These are phyloP conservation scores for Colletotrichum paranaense DNA, from an alignment of 2,329 filamentous ascomycete genomes.

Conservation along the genomic window DNA sequence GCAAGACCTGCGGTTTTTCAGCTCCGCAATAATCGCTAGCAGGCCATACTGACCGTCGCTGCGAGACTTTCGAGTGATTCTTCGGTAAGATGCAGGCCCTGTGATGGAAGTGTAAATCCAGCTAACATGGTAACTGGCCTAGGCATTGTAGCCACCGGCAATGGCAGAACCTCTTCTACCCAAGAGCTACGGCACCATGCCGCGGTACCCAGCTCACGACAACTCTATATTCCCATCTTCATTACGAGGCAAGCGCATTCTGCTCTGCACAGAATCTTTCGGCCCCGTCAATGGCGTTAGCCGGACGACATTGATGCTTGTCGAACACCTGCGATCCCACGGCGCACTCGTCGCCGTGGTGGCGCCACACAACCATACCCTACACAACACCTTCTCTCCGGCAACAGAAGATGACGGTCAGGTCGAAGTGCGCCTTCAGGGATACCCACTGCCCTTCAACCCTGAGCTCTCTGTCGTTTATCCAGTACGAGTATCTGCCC, in stretches of 20 bases:
- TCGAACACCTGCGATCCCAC: slow-evolving; percentile 73
- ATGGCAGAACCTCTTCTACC: slow-evolving; percentile 27
- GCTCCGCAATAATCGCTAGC: not conserved
- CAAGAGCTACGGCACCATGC: slow-evolving; percentile 4
- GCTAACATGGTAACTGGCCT: not conserved
- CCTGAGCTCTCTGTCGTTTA: slow-evolving; percentile 78
- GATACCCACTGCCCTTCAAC: slow-evolving; percentile 77
- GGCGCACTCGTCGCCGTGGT: slow-evolving; percentile 75
- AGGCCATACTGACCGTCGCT: not conserved
- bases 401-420: slow-evolving; percentile 40
- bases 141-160: not conserved
- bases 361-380: slow-evolving; percentile 68
- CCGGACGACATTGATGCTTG: slow-evolving; percentile 75
- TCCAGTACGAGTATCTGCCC: slow-evolving; percentile 71
- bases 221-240: slow-evolving; percentile 56
- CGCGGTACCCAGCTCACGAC: slow-evolving; percentile 46
- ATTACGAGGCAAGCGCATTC: slow-evolving; percentile 70
- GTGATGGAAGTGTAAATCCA: not conserved
- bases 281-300: slow-evolving; percentile 81
- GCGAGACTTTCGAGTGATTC: not conserved
- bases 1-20: too few species aligned
- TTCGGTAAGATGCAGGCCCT: not conserved
- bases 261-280: slow-evolving; percentile 78
- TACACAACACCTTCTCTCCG: slow-evolving; percentile 65
- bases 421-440: slow-evolving; percentile 69